Base-by-base conservation (phyloP, 257 asterid species). In the Scutellaria baicalensis region DNA sequence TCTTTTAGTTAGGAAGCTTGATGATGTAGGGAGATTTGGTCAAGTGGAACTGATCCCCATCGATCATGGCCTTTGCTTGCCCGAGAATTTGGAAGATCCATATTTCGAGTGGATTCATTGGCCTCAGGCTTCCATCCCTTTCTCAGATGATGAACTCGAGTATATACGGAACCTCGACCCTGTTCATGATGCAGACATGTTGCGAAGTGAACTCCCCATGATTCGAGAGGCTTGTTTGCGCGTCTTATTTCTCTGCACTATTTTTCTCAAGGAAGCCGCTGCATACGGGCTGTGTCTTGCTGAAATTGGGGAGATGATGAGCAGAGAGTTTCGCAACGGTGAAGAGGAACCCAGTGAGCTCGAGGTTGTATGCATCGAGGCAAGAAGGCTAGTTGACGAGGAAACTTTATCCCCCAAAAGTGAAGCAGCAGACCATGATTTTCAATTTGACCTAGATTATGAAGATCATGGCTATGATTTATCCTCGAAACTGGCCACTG, bases 301-400 rank as follows among this genome's bases (percentile, higher is more conserved):
- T 54, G 97, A 94, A 87, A 91, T 94, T 60, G 99, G 97, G 42
- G 97, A 88, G 80, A 94, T 94, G 97, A 94, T 94, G 99, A 94
- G 92, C 56, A 67, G 97, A 77, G 97, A 86, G 80, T 86, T 91
- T 31, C 93, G 88, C 39, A 77, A 87, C 56, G 94, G 93, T 2
- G 99, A 89, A 47, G 99, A 93, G 80, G 99, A 91, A 74, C 97
- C 97, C 40, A 93, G 99, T 40, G 99, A 91, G 81, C 95, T 93
- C 16, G 99, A 93, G 81, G 75, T 86, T 72, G 78, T 93, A 67
- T 91, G 97, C 76, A 83, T 93, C 1, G 97, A 93, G 80, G 97
- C 97, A 31, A 82, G 88, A 45, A 83, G 81, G 78, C 85, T 87
- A 50, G 62, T 88, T 7, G 76, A 83, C 1, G 94, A 87, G 79